phyloP scores from a whole-genome alignment of 176 grass and related monocot genomes.

The Oryza meyeriana region DNA sequence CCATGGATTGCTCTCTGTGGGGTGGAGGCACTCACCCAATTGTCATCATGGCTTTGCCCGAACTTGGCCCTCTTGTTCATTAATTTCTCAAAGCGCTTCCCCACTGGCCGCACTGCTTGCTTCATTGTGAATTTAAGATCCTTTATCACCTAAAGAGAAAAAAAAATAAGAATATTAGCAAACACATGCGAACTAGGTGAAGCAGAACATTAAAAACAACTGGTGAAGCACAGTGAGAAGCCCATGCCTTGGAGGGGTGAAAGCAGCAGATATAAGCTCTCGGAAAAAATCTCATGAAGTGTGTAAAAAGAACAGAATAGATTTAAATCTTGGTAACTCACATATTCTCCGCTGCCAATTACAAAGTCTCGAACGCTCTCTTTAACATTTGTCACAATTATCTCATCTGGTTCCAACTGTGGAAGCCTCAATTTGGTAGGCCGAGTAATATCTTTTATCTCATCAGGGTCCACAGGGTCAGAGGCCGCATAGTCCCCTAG shows the following conservation, averaged over 20 bases:
- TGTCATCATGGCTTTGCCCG: constrained; percentile 57
- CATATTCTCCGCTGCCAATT: constrained; percentile 74
- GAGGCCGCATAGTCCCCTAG: constrained; percentile 66
- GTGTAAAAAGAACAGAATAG: neutral
- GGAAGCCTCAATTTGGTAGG: constrained; percentile 70
- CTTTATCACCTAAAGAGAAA: constrained; percentile 58
- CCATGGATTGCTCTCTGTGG: constrained; percentile 47
- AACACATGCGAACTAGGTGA: neutral
- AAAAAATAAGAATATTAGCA: neutral
- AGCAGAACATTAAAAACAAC: neutral
- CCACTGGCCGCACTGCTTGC: constrained; percentile 66
- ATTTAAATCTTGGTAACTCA: constrained; percentile 22
- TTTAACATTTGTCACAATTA: constrained; percentile 64
- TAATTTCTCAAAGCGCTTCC: constrained; percentile 65
- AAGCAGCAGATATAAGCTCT: neutral
- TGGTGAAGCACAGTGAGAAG: neutral
- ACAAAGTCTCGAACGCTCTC: constrained; percentile 72
- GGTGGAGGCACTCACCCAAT: constrained; percentile 43
- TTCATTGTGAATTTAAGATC: constrained; percentile 91
- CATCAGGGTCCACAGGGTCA: constrained; percentile 74
- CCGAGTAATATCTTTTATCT: constrained; percentile 59
- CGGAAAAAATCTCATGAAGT: neutral
- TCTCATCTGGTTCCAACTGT: constrained; percentile 48
- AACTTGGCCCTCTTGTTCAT: constrained; percentile 56
- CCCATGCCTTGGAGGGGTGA: neutral